Evolutionary conservation across 2,329 filamentous ascomycete species (phyloP).

Genomic region (Cladophialophora yegresii): DNA sequence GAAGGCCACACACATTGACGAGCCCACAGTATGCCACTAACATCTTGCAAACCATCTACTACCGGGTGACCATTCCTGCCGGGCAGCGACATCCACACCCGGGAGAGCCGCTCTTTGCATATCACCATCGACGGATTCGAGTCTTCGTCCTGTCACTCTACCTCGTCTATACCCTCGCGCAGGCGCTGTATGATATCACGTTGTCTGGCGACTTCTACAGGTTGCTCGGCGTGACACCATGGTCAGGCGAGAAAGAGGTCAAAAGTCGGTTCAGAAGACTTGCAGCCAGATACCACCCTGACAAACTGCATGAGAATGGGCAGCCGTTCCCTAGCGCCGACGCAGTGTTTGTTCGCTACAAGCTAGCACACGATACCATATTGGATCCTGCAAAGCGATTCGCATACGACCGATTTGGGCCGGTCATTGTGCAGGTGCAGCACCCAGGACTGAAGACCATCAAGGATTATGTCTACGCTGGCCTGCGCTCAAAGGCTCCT

Average conservation of each 20-base stretch:
- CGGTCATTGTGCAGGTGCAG: conserved; percentile 65
- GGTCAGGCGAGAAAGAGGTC: conserved; percentile 70
- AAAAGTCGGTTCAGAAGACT: conserved; percentile 83
- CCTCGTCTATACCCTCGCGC: conserved; percentile 88
- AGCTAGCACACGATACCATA: conserved; percentile 79
- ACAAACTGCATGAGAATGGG: conserved; percentile 63
- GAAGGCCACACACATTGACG: not conserved
- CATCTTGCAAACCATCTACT: conserved; percentile 78
- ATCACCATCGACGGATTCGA: conserved; percentile 79
- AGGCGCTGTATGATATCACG: conserved; percentile 80
- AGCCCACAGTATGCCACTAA: conserved; percentile 68
- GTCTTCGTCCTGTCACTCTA: conserved; percentile 80
- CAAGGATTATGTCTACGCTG: conserved; percentile 70
- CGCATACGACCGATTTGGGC: conserved; percentile 87
- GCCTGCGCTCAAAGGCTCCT: conserved; percentile 53
- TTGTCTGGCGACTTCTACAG: conserved; percentile 74
- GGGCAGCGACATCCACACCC: conserved; percentile 74
- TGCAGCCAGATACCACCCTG: conserved; percentile 71
- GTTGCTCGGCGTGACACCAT: conserved; percentile 68
- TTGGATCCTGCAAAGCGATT: conserved; percentile 75
- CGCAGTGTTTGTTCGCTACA: conserved; percentile 74
- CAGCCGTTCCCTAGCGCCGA: conserved; percentile 37
- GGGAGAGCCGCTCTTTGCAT: conserved; percentile 67
- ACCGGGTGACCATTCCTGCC: conserved; percentile 83
- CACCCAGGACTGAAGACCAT: conserved; percentile 53